phyloP scores from a whole-genome alignment of 441 rosid species.

The Isatis lusitanica region DNA sequence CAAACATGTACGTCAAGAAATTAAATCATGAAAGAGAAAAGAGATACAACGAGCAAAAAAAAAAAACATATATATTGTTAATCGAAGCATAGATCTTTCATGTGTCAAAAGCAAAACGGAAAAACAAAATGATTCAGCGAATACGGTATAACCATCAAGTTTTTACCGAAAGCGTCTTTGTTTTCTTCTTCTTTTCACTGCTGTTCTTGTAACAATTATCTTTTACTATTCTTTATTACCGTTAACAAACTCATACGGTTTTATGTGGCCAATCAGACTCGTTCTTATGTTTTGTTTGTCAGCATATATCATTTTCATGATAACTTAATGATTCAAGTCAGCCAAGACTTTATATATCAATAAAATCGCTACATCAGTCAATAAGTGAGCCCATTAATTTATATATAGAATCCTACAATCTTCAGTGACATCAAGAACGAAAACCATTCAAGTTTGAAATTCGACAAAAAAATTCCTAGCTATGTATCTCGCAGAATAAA shows the following conservation, averaged over 20 bases:
- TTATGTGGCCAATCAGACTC: neutral
- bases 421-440: slow-evolving; percentile 11
- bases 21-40: neutral
- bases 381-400: neutral
- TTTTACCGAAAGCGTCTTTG: neutral
- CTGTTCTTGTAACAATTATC: neutral
- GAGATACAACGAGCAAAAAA: neutral
- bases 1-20: neutral
- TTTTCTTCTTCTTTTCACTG: neutral
- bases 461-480: neutral
- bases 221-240: neutral
- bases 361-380: neutral
- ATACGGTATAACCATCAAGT: neutral
- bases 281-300: neutral
- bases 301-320: neutral
- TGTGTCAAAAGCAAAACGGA: neutral
- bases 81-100: slow-evolving; percentile 1
- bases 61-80: neutral
- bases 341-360: neutral
- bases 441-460: neutral
- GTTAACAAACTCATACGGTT: neutral
- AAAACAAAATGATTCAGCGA: neutral
- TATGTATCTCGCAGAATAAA: neutral
- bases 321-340: neutral
- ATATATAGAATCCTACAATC: neutral